Evolutionary conservation across 345 rosid genomes (phyloP), one percentile per base, ranked within the genome.

Genomic region (Lumnitzera littorea): DNA sequence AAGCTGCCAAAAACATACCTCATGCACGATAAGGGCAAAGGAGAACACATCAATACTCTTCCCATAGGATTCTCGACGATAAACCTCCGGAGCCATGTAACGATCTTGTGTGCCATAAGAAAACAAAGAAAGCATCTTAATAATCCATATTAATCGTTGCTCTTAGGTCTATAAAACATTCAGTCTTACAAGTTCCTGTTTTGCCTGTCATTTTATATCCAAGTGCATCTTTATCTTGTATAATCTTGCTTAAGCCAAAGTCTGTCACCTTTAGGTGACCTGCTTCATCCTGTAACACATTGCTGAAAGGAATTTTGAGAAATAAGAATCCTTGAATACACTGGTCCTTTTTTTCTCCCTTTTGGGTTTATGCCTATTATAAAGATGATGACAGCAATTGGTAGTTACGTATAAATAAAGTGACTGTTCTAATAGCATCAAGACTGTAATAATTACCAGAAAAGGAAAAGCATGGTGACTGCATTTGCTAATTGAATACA

Each of bases 11-110:
- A 20, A 15, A 27, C 20, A 50, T 74, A 84, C 86, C 90, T 84
- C 84, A 4, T 79, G 79, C 5, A 81, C 75, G 57, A 79, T 66
- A 55, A 84, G 61, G 57, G 87, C 84, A 68, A 79, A 81, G 48
- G 87, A 82, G 72, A 84, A 84, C 47, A 84, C 83, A 72, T 84
- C 87, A 46, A 81, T 75, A 51, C 85, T 82, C 71, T 79, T 84
- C 57, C 90, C 90, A 62, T 84, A 82, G 46, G 90, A 79, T 70
- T 82, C 87, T 54, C 87, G 80, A 50, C 87, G 81, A 62, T 73
- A 84, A 57, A 84, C 90, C 76, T 84, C 87, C 0, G 90, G 90
- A 15, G 84, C 84, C 90, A 84, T 79, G 67, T 84, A 84, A 20
- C 90, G 84, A 79, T 84, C 87, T 84, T 73, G 59, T 73, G 59